phyloP scores from a whole-genome alignment of 2,329 filamentous ascomycete species.

The Fusarium devonianum region DNA sequence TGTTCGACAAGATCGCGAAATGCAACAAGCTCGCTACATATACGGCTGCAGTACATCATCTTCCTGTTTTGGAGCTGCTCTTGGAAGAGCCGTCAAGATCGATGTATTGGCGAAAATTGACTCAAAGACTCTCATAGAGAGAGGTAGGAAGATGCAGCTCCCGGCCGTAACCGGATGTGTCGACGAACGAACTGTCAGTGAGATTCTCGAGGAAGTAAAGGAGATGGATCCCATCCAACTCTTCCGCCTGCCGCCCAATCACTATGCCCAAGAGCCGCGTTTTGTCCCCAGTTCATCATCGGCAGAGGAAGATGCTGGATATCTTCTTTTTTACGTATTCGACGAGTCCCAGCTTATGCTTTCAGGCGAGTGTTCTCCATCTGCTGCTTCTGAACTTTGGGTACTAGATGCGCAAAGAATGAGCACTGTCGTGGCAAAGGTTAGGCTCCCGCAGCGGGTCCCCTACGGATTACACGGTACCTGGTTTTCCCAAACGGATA shows the following conservation, averaged over 20 bases:
- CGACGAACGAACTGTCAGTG: slow-evolving; percentile 61
- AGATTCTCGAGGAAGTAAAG: slow-evolving; percentile 58
- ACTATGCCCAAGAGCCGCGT: slow-evolving; percentile 71
- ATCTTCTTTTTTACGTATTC: slow-evolving; percentile 73
- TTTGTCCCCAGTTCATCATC: slow-evolving; percentile 62
- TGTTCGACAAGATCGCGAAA: slow-evolving; percentile 60
- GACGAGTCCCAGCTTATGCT: slow-evolving; percentile 70
- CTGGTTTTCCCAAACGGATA: slow-evolving; percentile 65
- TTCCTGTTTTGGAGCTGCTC: slow-evolving; percentile 63
- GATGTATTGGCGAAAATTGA: slow-evolving; percentile 71
- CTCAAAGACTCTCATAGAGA: slow-evolving; percentile 57
- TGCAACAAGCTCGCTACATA: slow-evolving; percentile 65
- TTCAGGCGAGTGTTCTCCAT: slow-evolving; percentile 52
- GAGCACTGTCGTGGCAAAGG: slow-evolving; percentile 63
- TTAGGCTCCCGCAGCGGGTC: slow-evolving; percentile 69
- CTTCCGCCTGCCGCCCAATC: slow-evolving; percentile 66
- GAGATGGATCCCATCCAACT: slow-evolving; percentile 64
- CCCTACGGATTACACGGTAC: slow-evolving; percentile 73
- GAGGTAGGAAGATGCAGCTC: slow-evolving; percentile 56
- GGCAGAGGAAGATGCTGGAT: slow-evolving; percentile 68
- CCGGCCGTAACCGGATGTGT: slow-evolving; percentile 66
- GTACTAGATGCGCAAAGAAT: slow-evolving; percentile 70
- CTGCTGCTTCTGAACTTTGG: slow-evolving; percentile 69
- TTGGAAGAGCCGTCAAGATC: slow-evolving; percentile 72
- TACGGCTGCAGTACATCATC: slow-evolving; percentile 71